These are phyloP conservation scores for Komagataella ulmi DNA, from an alignment of 805 yeast genomes.

Conservation along the genomic window DNA sequence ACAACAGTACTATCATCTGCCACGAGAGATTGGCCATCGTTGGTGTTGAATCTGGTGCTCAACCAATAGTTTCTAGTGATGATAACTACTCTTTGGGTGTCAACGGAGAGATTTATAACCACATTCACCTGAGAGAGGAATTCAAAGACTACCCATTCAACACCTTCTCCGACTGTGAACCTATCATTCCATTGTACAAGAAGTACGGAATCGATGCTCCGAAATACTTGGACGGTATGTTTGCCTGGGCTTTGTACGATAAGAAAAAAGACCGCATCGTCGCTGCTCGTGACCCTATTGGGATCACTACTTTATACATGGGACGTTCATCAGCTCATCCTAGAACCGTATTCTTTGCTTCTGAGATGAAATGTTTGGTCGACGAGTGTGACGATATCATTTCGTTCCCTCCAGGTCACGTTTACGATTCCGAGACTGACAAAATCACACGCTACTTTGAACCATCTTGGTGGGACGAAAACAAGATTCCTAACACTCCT, in stretches of 20 bases:
- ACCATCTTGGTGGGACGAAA: conserved; percentile 91
- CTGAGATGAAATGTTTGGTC: conserved; percentile 85
- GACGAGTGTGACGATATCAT: conserved; percentile 89
- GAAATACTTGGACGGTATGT: conserved; percentile 92
- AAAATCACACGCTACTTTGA: conserved; percentile 75
- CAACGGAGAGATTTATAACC: conserved; percentile 98
- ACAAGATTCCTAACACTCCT: conserved; percentile 58
- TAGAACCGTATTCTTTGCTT: conserved; percentile 75
- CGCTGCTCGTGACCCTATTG: conserved; percentile 98
- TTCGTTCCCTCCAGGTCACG: conserved; percentile 98
- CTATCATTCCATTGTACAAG: conserved; percentile 83
- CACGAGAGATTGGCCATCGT: conserved; percentile 98
- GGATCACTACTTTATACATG: conserved; percentile 92
- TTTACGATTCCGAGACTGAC: conserved; percentile 86
- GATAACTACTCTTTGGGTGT: conserved; percentile 68
- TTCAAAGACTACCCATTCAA: conserved; percentile 62
- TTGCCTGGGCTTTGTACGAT: conserved; percentile 89
- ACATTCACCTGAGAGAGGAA: conserved; percentile 73
- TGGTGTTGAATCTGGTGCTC: conserved; percentile 96
- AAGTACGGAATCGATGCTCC: conserved; percentile 88
- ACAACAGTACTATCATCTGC: conserved; percentile 70
- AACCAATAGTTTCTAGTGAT: conserved; percentile 80
- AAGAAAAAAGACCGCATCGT: conserved; percentile 70
- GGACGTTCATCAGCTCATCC: conserved; percentile 67
- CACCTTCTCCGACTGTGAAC: conserved; percentile 93